phyloP scores from a whole-genome alignment of 2,329 filamentous ascomycete genomes.

The Penicillium brevicompactum region DNA sequence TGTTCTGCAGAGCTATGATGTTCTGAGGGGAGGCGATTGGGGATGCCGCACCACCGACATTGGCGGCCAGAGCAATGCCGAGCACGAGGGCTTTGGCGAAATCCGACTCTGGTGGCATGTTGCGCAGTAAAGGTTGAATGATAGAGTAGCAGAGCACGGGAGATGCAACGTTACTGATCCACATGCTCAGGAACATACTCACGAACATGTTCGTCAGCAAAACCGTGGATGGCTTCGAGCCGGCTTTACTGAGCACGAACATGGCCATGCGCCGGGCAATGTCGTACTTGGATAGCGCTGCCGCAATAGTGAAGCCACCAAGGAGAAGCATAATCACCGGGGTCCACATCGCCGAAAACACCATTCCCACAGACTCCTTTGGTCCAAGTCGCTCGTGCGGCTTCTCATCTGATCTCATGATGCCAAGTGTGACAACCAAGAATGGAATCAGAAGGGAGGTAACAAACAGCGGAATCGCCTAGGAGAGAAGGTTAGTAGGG shows the following conservation, averaged over 20 bases:
- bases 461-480: slow-evolving; percentile 95
- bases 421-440: slow-evolving; percentile 80
- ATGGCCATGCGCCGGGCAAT: slow-evolving; percentile 98
- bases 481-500: slow-evolving; percentile 8
- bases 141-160: slow-evolving; percentile 97
- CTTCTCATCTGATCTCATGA: slow-evolving; percentile 76
- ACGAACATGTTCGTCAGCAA: slow-evolving; percentile 99
- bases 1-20: slow-evolving; percentile 93
- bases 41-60: slow-evolving; percentile 93
- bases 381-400: slow-evolving; percentile 72
- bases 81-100: slow-evolving; percentile 96
- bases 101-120: slow-evolving; percentile 82
- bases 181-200: slow-evolving; percentile 96
- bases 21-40: slow-evolving; percentile 98
- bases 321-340: slow-evolving; percentile 98
- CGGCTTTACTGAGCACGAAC: slow-evolving; percentile 93
- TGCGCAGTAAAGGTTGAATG: slow-evolving; percentile 94
- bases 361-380: slow-evolving; percentile 77
- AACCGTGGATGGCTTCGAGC: slow-evolving; percentile 84
- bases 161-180: slow-evolving; percentile 97
- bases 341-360: slow-evolving; percentile 98
- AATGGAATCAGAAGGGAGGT: slow-evolving; percentile 94
- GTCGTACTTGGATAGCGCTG: slow-evolving; percentile 92
- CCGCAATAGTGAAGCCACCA: slow-evolving; percentile 93
- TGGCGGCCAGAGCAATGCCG: slow-evolving; percentile 91